These are phyloP conservation scores for Stemphylium beticola DNA, from an alignment of 2,329 filamentous ascomycete genomes.

Conservation along the genomic window DNA sequence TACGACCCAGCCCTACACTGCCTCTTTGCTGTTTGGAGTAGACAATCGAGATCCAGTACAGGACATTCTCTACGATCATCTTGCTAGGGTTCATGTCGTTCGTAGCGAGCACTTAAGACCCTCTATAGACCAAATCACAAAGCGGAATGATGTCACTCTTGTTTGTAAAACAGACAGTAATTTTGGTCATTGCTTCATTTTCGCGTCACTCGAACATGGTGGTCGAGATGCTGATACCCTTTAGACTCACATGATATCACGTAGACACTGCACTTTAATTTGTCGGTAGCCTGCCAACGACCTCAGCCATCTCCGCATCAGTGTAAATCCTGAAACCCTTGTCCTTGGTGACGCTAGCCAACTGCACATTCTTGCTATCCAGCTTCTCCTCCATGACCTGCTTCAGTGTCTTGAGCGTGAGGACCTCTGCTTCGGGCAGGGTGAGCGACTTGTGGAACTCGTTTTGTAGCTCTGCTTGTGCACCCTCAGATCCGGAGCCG, in stretches of 20 bases:
- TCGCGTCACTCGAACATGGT: conserved; percentile 27
- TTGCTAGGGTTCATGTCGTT: too few species aligned
- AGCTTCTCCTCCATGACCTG: conserved; percentile 99
- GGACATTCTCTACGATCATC: too few species aligned
- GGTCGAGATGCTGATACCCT: conserved; percentile 19
- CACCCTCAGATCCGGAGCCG: conserved; percentile 94
- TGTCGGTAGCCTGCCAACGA: conserved; percentile 77
- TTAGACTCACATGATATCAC: conserved; percentile 7
- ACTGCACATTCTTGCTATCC: conserved; percentile 96
- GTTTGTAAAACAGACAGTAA: neutral
- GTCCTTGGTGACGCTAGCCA: conserved; percentile 97
- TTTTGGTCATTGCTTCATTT: conserved; percentile 35
- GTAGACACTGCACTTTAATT: conserved; percentile 44
- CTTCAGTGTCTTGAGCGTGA: conserved; percentile 97
- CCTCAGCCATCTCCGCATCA: conserved; percentile 94
- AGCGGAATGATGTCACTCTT: too few species aligned
- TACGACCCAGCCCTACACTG: too few species aligned
- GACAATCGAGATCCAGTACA: too few species aligned
- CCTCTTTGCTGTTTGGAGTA: too few species aligned
- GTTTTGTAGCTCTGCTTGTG: conserved; percentile 96
- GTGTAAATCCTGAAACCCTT: conserved; percentile 98
- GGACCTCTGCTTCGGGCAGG: conserved; percentile 87
- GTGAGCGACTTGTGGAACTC: conserved; percentile 99
- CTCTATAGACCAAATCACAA: too few species aligned
- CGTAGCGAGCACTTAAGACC: too few species aligned